Evolutionary conservation across 768 basidiomycete species (phyloP).

Genomic region (Rickenella mellea): DNA sequence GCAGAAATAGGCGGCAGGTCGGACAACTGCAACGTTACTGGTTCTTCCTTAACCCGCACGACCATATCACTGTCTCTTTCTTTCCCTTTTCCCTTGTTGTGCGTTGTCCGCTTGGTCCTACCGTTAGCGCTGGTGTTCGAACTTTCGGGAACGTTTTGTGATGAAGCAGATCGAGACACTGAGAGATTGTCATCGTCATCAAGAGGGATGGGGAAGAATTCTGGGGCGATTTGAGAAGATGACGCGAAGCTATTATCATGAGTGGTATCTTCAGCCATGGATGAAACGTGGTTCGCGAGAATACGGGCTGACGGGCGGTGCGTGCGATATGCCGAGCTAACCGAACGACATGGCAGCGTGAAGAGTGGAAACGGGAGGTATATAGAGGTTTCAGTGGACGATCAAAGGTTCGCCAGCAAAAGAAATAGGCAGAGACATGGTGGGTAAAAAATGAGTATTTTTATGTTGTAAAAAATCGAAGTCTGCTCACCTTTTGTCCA

Average conservation of each 20-base stretch:
- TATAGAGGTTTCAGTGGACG: slow-evolving; percentile 10
- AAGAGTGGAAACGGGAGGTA: slow-evolving; percentile 16
- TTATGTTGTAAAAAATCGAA: slow-evolving; percentile 11
- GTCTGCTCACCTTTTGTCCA: slow-evolving; percentile 62
- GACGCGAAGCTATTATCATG: too few relatives aligned
- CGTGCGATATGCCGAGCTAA: slow-evolving; percentile 56
- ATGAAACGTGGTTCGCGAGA: too few relatives aligned
- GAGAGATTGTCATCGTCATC: slow-evolving; percentile 49
- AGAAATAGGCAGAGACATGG: slow-evolving; percentile 6
- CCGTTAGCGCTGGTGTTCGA: slow-evolving; percentile 19
- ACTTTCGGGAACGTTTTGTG: slow-evolving; percentile 32
- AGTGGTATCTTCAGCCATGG: too few relatives aligned
- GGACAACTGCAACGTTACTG: slow-evolving; percentile 25
- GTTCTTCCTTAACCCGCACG: slow-evolving; percentile 38
- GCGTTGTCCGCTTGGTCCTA: slow-evolving; percentile 19
- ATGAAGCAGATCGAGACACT: slow-evolving; percentile 57
- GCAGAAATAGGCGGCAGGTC: slow-evolving; percentile 22
- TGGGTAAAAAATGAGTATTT: slow-evolving; percentile 17
- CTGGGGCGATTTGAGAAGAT: slow-evolving; percentile 20
- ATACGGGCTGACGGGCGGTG: slow-evolving; percentile 65
- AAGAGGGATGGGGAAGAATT: slow-evolving; percentile 39
- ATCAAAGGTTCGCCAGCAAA: slow-evolving; percentile 17
- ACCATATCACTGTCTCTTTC: slow-evolving; percentile 23
- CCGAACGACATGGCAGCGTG: slow-evolving; percentile 8
- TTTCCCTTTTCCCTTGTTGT: slow-evolving; percentile 41